A percentile compares a stretch with the other conserved stretches of the same genome.
Conservation (phyloP, 73 alveolate species). For the Paramecium caudatum region DNA sequence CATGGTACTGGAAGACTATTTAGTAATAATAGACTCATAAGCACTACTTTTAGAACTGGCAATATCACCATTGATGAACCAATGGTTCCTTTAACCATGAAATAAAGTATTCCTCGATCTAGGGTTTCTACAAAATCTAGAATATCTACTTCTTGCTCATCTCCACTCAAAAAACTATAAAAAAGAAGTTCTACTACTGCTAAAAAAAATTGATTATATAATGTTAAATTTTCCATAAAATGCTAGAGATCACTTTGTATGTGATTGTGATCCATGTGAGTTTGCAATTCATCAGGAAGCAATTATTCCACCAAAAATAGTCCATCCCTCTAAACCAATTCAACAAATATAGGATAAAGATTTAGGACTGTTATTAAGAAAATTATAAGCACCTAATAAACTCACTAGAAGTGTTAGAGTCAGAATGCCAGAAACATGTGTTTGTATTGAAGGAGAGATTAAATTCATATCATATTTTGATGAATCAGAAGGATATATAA, state of each 20-base stretch:
- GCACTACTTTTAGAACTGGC: background rate
- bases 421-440: constrained; percentile 51
- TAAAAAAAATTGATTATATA: background rate
- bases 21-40: background rate
- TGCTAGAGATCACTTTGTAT: constrained; percentile 46
- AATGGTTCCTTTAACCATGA: background rate
- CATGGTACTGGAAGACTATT: constrained; percentile 15
- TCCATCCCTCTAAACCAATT: background rate
- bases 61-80: background rate
- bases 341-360: constrained; percentile 19
- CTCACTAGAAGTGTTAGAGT: constrained; percentile 64
- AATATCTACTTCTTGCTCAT: constrained; percentile 38
- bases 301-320: background rate
- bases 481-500: constrained; percentile 55
- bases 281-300: background rate
- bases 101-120: background rate
- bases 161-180: background rate
- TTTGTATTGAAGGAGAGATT: constrained; percentile 41
- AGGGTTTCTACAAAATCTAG: constrained; percentile 15
- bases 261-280: constrained; percentile 71
- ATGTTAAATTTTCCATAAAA: constrained; percentile 24
- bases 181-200: background rate
- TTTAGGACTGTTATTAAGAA: constrained; percentile 19
- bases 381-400: constrained; percentile 52
- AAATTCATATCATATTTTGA: constrained; percentile 40